phyloP scores from a whole-genome alignment of 345 rosid species.

The Fremontodendron californicum region DNA sequence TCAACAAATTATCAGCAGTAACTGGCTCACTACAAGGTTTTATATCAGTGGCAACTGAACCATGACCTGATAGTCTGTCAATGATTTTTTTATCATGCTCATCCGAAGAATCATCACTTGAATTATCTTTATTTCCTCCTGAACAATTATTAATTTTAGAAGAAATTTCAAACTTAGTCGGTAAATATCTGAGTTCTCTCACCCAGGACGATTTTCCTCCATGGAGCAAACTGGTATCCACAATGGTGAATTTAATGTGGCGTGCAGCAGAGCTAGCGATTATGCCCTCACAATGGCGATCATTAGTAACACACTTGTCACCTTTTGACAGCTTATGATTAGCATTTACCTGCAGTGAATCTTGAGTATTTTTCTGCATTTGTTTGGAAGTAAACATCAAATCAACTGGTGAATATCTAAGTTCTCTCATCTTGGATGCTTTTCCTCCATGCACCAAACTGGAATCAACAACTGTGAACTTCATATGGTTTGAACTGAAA shows the following conservation, averaged over 20 bases:
- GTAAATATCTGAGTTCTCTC: conserved; percentile 42
- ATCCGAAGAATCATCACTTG: conserved; percentile 20
- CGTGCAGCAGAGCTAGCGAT: conserved; percentile 14
- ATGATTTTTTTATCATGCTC: conserved; percentile 10
- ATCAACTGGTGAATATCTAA: conserved; percentile 36
- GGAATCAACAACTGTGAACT: conserved; percentile 61
- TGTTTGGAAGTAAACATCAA: conserved; percentile 27
- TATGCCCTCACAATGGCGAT: conserved; percentile 6
- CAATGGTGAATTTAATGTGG: conserved; percentile 37
- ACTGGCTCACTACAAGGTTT: not conserved
- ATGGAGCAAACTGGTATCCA: conserved; percentile 53
- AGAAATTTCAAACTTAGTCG: conserved; percentile 22
- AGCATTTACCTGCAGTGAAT: conserved; percentile 25
- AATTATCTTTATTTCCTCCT: conserved; percentile 14
- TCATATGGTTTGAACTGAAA: conserved; percentile 31
- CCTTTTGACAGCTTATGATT: conserved; percentile 22
- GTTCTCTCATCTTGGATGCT: conserved; percentile 42
- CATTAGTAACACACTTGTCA: conserved; percentile 21
- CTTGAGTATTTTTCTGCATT: conserved; percentile 20
- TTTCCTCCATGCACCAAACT: conserved; percentile 43
- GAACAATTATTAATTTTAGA: conserved; percentile 18
- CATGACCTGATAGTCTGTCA: not conserved
- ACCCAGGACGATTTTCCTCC: conserved; percentile 30
- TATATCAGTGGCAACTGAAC: conserved; percentile 10
- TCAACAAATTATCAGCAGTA: conserved; percentile 7